phyloP scores from a whole-genome alignment of 257 asterid genomes.

The Jacaranda mimosifolia region DNA sequence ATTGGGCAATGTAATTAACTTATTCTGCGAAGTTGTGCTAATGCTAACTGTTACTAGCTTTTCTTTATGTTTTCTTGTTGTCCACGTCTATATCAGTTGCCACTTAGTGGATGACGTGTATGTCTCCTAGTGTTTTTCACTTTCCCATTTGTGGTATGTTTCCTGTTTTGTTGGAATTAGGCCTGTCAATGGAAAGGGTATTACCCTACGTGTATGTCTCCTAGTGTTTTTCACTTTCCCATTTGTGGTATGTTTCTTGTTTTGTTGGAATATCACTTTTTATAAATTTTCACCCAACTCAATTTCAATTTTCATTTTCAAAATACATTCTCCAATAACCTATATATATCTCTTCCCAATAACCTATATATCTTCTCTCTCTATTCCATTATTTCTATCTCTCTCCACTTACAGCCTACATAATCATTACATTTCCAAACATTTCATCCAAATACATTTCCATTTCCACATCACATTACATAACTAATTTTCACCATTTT shows the following conservation, averaged over 20 bases:
- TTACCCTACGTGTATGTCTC: not conserved
- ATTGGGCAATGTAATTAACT: conserved; percentile 82
- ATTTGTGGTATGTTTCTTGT: not conserved
- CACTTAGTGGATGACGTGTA: conserved; percentile 6
- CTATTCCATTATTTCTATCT: too few relatives aligned
- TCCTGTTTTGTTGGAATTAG: not conserved
- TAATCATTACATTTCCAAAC: too few relatives aligned
- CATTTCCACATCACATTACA: too few relatives aligned
- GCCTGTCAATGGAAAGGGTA: too few relatives aligned
- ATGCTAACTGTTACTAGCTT: conserved; percentile 9
- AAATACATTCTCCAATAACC: too few relatives aligned
- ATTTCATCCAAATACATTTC: too few relatives aligned
- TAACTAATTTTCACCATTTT: too few relatives aligned
- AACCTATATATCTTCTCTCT: too few relatives aligned
- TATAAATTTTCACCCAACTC: too few relatives aligned
- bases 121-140: not conserved
- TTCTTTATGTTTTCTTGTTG: conserved; percentile 35
- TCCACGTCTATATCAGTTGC: conserved; percentile 23
- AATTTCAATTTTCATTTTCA: too few relatives aligned
- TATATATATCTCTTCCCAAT: too few relatives aligned
- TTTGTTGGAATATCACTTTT: conserved; percentile 4
- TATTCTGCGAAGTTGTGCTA: conserved; percentile 36
- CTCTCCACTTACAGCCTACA: too few relatives aligned
- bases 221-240: not conserved
- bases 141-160: not conserved